These are phyloP conservation scores for Dactylella cylindrospora DNA, from an alignment of 2,329 filamentous ascomycete species.

Conservation along the genomic window DNA sequence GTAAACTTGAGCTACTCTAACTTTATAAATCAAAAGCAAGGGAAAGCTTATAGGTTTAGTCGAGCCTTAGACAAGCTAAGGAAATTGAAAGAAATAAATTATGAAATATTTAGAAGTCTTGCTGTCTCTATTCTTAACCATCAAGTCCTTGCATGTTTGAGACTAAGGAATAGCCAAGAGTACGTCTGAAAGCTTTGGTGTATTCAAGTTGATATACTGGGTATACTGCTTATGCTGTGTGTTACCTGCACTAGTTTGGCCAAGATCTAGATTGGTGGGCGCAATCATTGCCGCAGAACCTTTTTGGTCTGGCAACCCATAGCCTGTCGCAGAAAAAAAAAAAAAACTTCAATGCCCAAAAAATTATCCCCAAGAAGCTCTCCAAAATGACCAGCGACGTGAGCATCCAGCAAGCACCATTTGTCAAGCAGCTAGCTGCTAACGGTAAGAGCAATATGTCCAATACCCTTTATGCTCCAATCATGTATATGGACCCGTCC, in stretches of 20 bases:
- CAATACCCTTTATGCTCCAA: background rate
- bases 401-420: slow-evolving; percentile 56
- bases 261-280: no score
- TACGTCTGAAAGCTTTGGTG: background rate
- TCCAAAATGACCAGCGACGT: slow-evolving; percentile 30
- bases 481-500: background rate
- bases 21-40: background rate
- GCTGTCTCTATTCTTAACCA: background rate
- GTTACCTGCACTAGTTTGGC: no score
- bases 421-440: slow-evolving; percentile 79
- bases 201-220: no score
- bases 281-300: no score
- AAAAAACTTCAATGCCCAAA: no score
- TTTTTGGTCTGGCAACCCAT: no score
- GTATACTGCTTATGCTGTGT: no score
- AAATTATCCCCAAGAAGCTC: no score
- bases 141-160: background rate
- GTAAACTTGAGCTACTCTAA: no score
- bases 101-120: background rate
- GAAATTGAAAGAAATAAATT: background rate
- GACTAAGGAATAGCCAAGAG: background rate
- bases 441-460: slow-evolving; percentile 64
- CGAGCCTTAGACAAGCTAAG: background rate
- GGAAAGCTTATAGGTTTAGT: background rate
- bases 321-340: no score